A percentile compares a stretch with the other conserved stretches of the same genome.
phyloP scores from a whole-genome alignment of 2,329 filamentous ascomycete species.

The Aspergillus vadensis region DNA sequence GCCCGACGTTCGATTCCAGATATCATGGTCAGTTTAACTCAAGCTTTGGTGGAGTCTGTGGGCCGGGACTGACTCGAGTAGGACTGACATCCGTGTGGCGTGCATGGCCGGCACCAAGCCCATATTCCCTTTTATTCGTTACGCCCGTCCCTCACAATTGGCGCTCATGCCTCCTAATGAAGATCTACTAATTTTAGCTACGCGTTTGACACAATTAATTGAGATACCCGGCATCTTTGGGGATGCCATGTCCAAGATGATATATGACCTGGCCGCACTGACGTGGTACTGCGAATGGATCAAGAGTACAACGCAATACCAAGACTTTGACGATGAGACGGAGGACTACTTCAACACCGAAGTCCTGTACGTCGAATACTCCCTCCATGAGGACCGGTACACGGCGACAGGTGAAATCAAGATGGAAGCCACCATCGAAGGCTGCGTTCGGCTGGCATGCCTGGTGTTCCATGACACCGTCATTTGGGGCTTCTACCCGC shows the following conservation, averaged over 20 bases:
- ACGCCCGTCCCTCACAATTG: conserved; percentile 33
- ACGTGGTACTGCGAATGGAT: conserved; percentile 43
- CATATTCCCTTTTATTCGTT: conserved; percentile 43
- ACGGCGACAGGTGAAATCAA: conserved; percentile 35
- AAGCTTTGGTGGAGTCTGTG: not conserved
- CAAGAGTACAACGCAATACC: conserved; percentile 31
- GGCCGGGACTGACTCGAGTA: conserved; percentile 18
- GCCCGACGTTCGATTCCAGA: conserved; percentile 41
- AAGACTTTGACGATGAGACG: conserved; percentile 37
- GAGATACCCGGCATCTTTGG: conserved; percentile 40
- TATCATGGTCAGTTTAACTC: conserved; percentile 37
- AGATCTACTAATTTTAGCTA: conserved; percentile 34
- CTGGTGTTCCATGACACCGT: conserved; percentile 43
- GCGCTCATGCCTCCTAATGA: conserved; percentile 33
- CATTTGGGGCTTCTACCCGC: conserved; percentile 44
- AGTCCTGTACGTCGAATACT: conserved; percentile 42
- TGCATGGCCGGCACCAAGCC: conserved; percentile 43
- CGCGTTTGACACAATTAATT: conserved; percentile 35
- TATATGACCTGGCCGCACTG: conserved; percentile 40
- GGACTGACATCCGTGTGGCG: conserved; percentile 45
- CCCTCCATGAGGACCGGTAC: conserved; percentile 41
- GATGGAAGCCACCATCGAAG: conserved; percentile 41
- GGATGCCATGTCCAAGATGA: conserved; percentile 32
- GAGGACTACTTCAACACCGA: conserved; percentile 46
- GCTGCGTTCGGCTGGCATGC: conserved; percentile 41